A percentile compares a stretch with the other conserved stretches of the same genome.
Evolutionary conservation across 179 eudicot species (phyloP).

Genomic region (Spinacia oleracea): DNA sequence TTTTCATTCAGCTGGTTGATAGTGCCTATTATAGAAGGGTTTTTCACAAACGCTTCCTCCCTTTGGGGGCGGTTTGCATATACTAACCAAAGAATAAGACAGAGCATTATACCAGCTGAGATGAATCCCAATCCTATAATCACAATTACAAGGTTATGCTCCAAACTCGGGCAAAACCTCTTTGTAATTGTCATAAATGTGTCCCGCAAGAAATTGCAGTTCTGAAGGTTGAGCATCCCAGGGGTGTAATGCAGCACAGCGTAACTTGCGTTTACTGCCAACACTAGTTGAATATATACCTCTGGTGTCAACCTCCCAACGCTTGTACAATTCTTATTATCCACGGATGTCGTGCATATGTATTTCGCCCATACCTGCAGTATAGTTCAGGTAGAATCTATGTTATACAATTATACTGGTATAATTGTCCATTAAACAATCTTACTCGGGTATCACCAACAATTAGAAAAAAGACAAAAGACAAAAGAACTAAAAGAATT

Average conservation of each 20-base stretch:
- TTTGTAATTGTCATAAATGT: conserved; percentile 62
- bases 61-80: conserved; percentile 87
- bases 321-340: conserved; percentile 49
- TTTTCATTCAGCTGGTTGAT: conserved; percentile 10
- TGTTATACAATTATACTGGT: not conserved
- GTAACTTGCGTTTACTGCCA: conserved; percentile 70
- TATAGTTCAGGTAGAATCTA: not conserved
- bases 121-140: conserved; percentile 74
- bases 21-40: conserved; percentile 35
- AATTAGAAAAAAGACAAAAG: not conserved
- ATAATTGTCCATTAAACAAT: not conserved
- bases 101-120: conserved; percentile 83
- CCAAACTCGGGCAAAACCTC: conserved; percentile 59
- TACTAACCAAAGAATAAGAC: conserved; percentile 80
- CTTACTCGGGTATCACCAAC: not conserved
- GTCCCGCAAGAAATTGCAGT: conserved; percentile 82
- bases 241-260: conserved; percentile 85
- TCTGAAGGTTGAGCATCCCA: conserved; percentile 64
- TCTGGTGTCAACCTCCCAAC: conserved; percentile 72
- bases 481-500: not conserved
- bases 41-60: conserved; percentile 79
- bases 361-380: conserved; percentile 83
- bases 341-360: conserved; percentile 51
- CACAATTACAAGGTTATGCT: conserved; percentile 54
- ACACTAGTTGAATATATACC: conserved; percentile 61